Evolutionary conservation across 495 filamentous ascomycete species (phyloP).

Genomic region (Penicillium longicatenatum): DNA sequence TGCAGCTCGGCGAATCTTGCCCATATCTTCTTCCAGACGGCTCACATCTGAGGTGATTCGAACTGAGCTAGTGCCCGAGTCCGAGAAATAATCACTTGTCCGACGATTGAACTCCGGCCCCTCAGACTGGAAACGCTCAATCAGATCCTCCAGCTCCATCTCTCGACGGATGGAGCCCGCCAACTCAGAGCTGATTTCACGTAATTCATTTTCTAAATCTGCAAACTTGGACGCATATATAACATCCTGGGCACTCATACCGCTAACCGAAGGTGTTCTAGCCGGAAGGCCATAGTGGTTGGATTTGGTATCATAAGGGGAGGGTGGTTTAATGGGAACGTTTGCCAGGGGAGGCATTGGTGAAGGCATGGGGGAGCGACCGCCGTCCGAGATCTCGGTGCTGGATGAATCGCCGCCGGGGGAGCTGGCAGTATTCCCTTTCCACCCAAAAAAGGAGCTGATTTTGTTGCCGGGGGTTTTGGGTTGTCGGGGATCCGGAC

Average conservation of each 20-base stretch:
- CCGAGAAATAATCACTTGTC: slow-evolving; percentile 97
- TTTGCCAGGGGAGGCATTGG: slow-evolving; percentile 56
- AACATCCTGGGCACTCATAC: slow-evolving; percentile 44
- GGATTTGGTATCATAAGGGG: slow-evolving; percentile 46
- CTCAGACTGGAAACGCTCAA: slow-evolving; percentile 82
- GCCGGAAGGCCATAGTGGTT: slow-evolving; percentile 40
- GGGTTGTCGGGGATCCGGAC: slow-evolving; percentile 44
- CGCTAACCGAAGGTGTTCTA: slow-evolving; percentile 38
- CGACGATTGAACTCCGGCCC: slow-evolving; percentile 62
- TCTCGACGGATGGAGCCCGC: slow-evolving; percentile 90
- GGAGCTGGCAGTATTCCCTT: slow-evolving; percentile 48
- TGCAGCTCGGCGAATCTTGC: slow-evolving; percentile 75
- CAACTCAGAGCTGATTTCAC: slow-evolving; percentile 88
- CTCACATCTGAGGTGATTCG: slow-evolving; percentile 65
- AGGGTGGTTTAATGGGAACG: slow-evolving; percentile 37
- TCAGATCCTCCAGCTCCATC: slow-evolving; percentile 94
- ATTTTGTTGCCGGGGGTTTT: slow-evolving; percentile 65
- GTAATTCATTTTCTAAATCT: slow-evolving; percentile 91
- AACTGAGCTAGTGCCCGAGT: slow-evolving; percentile 86
- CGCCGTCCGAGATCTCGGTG: slow-evolving; percentile 64
- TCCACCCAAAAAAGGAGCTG: slow-evolving; percentile 72
- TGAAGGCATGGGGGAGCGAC: slow-evolving; percentile 59
- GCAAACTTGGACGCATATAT: slow-evolving; percentile 54
- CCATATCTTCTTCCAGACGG: slow-evolving; percentile 73
- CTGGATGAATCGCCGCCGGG: slow-evolving; percentile 62